These are phyloP conservation scores for Penicillium sp. DNA, from an alignment of 2,329 filamentous ascomycete genomes.

Conservation along the genomic window DNA sequence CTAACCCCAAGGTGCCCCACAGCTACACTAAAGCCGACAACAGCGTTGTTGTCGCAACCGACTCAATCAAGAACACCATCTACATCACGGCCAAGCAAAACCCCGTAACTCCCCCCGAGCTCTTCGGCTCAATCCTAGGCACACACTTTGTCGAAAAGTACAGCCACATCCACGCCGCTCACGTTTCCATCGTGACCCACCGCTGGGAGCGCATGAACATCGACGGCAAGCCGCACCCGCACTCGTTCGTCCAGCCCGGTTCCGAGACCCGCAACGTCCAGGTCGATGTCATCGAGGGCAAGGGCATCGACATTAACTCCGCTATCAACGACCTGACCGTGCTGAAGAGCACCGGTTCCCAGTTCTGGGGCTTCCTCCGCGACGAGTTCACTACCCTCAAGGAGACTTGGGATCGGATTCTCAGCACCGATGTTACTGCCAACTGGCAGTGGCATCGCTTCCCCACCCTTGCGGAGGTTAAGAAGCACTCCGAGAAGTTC, in stretches of 20 bases:
- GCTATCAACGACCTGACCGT: slow-evolving; percentile 79
- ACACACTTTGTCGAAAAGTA: slow-evolving; percentile 87
- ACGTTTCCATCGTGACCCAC: slow-evolving; percentile 78
- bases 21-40: slow-evolving; percentile 95
- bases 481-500: slow-evolving; percentile 62
- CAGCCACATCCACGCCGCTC: slow-evolving; percentile 77
- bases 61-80: slow-evolving; percentile 96
- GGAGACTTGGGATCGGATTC: slow-evolving; percentile 91
- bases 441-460: slow-evolving; percentile 82
- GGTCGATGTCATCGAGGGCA: slow-evolving; percentile 61
- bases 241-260: slow-evolving; percentile 90
- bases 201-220: slow-evolving; percentile 87
- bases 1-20: slow-evolving; percentile 4
- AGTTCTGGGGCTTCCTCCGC: slow-evolving; percentile 89
- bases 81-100: slow-evolving; percentile 94
- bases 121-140: slow-evolving; percentile 80
- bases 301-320: slow-evolving; percentile 71
- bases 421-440: slow-evolving; percentile 88
- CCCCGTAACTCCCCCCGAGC: slow-evolving; percentile 86
- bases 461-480: slow-evolving; percentile 62
- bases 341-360: slow-evolving; percentile 92
- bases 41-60: slow-evolving; percentile 89
- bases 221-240: slow-evolving; percentile 85
- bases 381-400: slow-evolving; percentile 89
- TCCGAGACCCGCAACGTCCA: slow-evolving; percentile 82